phyloP scores from a whole-genome alignment of 176 grass and related monocot species.

The Triticum timopheevii region DNA sequence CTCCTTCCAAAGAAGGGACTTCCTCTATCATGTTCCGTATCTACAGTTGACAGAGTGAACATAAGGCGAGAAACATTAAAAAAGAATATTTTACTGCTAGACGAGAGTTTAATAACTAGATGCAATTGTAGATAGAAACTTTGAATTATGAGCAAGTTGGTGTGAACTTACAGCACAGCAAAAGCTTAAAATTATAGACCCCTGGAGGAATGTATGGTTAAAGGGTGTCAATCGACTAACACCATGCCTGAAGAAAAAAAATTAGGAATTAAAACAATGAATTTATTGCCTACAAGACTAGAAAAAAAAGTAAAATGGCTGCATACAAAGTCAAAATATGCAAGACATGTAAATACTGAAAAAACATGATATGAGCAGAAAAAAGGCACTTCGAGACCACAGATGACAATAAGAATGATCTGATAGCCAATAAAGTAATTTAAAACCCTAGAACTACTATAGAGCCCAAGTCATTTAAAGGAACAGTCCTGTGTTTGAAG shows the following conservation, averaged over 20 bases:
- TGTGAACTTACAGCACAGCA: constrained; percentile 73
- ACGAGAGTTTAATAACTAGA: neutral
- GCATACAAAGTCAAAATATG: neutral
- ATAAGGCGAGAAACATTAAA: neutral
- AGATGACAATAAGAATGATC: constrained; percentile 4
- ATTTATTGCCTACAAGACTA: neutral
- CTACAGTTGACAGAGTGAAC: constrained; percentile 43
- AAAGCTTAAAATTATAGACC: constrained; percentile 79
- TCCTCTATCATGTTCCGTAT: constrained; percentile 91
- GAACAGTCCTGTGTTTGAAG: neutral
- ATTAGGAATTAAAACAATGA: constrained; percentile 10
- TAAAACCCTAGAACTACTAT: neutral
- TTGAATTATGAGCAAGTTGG: neutral
- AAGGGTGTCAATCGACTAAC: constrained; percentile 72
- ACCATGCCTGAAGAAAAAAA: constrained; percentile 52
- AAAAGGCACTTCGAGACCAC: neutral
- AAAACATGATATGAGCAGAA: neutral
- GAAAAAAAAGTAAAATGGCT: neutral
- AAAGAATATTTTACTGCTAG: constrained; percentile 16
- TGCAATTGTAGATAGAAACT: neutral
- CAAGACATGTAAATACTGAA: neutral
- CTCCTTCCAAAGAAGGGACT: constrained; percentile 83
- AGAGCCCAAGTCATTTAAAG: neutral
- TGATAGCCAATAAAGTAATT: neutral
- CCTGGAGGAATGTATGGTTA: constrained; percentile 61